Conservation (phyloP, 176 grass and related monocot species). For the Thalia dealbata region DNA sequence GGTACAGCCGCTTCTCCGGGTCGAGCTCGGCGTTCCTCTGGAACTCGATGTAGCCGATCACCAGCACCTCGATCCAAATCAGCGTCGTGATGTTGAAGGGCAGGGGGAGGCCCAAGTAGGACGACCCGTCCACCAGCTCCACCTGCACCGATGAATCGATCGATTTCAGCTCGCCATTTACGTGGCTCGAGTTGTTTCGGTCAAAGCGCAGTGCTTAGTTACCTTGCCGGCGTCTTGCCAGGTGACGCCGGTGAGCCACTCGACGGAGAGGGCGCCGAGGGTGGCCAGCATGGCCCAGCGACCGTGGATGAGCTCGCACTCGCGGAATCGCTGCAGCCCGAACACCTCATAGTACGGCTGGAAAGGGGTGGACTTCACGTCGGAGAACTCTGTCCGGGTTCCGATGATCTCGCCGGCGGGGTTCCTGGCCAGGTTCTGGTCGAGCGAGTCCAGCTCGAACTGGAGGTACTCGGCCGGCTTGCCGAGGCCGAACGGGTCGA, state of each 20-base stretch:
- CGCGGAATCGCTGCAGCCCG: slow-evolving; percentile 89
- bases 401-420: slow-evolving; percentile 54
- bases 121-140: slow-evolving; percentile 77
- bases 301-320: slow-evolving; percentile 97
- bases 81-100: slow-evolving; percentile 84
- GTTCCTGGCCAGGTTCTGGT: slow-evolving; percentile 97
- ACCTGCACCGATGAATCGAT: slow-evolving; percentile 34
- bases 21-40: slow-evolving; percentile 95
- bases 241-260: slow-evolving; percentile 94
- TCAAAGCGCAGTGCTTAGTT: background rate
- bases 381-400: slow-evolving; percentile 60
- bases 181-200: no score
- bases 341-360: slow-evolving; percentile 97
- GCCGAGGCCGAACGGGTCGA: slow-evolving; percentile 83
- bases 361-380: slow-evolving; percentile 71
- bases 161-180: background rate
- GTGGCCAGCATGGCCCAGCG: slow-evolving; percentile 98
- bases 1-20: slow-evolving; percentile 88
- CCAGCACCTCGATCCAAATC: slow-evolving; percentile 95
- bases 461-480: slow-evolving; percentile 98
- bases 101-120: slow-evolving; percentile 86
- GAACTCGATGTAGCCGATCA: slow-evolving; percentile 99
- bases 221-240: slow-evolving; percentile 99
- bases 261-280: slow-evolving; percentile 81
- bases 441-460: slow-evolving; percentile 79